These are phyloP conservation scores for Elaeagnus macrophylla DNA, from an alignment of 306 rosid species.

Conservation along the genomic window DNA sequence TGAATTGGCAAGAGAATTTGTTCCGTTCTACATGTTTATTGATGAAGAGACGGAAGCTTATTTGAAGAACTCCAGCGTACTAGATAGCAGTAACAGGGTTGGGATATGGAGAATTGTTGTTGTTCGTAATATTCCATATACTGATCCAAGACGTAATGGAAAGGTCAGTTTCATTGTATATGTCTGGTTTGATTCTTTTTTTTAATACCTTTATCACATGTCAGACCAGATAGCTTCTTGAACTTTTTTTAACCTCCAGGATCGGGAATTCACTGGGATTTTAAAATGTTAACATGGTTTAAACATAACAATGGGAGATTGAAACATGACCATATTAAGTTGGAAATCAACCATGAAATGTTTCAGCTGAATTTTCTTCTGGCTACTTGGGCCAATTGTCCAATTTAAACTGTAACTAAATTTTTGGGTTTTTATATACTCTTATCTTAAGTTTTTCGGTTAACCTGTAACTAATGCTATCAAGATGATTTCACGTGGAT, in stretches of 20 bases:
- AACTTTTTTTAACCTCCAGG: too few relatives aligned
- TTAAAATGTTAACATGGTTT: not conserved
- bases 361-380: too few relatives aligned
- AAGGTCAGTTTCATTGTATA: slow-evolving; percentile 47
- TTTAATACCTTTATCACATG: not conserved
- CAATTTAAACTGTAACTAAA: too few relatives aligned
- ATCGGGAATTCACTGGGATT: not conserved
- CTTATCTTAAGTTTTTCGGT: too few relatives aligned
- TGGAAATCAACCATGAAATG: too few relatives aligned
- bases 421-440: too few relatives aligned
- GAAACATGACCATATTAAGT: not conserved
- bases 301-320: too few relatives aligned
- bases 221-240: not conserved
- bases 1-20: slow-evolving; percentile 43
- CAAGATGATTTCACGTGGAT: too few relatives aligned
- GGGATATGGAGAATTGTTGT: slow-evolving; percentile 93
- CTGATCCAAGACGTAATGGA: slow-evolving; percentile 92
- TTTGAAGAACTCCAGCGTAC: slow-evolving; percentile 69
- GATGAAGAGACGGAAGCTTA: slow-evolving; percentile 78
- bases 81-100: slow-evolving; percentile 57
- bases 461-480: too few relatives aligned
- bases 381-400: too few relatives aligned
- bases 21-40: slow-evolving; percentile 87
- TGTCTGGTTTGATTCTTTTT: slow-evolving; percentile 4
- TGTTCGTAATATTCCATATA: slow-evolving; percentile 63